Percentiles rank a stretch among this genome's conserved stretches.
Evolutionary conservation across 192 early-diverging fungal species (phyloP).

Genomic region (Backusella liffmaniae): DNA sequence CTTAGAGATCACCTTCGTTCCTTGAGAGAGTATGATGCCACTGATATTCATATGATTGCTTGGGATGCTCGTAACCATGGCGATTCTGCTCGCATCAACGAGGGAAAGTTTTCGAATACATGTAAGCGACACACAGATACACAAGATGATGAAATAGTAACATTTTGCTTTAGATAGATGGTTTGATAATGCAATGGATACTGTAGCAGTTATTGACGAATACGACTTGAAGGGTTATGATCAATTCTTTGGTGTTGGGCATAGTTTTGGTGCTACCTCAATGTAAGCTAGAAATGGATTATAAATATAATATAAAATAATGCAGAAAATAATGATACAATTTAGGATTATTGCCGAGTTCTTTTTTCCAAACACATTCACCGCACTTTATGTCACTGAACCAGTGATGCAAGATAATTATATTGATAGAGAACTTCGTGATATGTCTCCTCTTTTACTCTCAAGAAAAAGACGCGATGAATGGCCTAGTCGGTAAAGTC

Average conservation of each 20-base stretch:
- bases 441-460: slow-evolving; percentile 35
- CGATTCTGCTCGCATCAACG: slow-evolving; percentile 53
- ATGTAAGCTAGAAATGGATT: slow-evolving; percentile 13
- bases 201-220: slow-evolving; percentile 44
- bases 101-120: slow-evolving; percentile 31
- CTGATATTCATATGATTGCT: slow-evolving; percentile 40
- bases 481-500: slow-evolving; percentile 42
- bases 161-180: slow-evolving; percentile 41
- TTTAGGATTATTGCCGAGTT: slow-evolving; percentile 21
- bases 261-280: slow-evolving; percentile 47
- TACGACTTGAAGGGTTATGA: slow-evolving; percentile 25
- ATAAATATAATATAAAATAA: not conserved
- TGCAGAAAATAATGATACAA: not conserved
- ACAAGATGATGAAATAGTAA: not conserved
- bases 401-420: slow-evolving; percentile 15
- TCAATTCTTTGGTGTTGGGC: slow-evolving; percentile 55
- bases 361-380: slow-evolving; percentile 12
- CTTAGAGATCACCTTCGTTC: slow-evolving; percentile 26
- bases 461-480: slow-evolving; percentile 45
- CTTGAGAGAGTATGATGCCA: not conserved
- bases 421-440: slow-evolving; percentile 29
- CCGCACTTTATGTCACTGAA: slow-evolving; percentile 8
- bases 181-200: slow-evolving; percentile 51
- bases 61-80: slow-evolving; percentile 60
- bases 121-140: slow-evolving; percentile 29